These are phyloP conservation scores for Termitomyces sp. DNA, from an alignment of 768 basidiomycete species.

Conservation along the genomic window DNA sequence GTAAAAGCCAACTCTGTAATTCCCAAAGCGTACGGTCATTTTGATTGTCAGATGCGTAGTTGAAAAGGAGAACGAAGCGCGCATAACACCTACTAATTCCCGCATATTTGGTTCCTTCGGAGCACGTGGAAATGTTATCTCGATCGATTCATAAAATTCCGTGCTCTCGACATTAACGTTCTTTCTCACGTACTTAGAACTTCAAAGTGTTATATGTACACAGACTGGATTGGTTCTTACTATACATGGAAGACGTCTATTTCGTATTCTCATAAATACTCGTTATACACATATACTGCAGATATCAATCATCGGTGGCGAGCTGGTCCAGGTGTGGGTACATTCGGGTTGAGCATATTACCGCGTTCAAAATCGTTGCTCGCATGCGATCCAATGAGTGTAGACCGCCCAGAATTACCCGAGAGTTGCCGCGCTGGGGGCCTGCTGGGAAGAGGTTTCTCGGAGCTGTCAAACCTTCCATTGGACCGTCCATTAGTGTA, in stretches of 20 bases:
- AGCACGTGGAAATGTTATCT: conserved; percentile 1
- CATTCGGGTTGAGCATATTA: conserved; percentile 36
- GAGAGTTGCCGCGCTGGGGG: conserved; percentile 23
- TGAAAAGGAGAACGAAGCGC: neutral
- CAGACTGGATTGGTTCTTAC: neutral
- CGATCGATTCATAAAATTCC: neutral
- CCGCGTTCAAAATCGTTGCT: conserved; percentile 34
- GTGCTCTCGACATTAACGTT: too few species aligned
- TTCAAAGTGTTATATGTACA: neutral
- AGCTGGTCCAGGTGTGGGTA: conserved; percentile 13
- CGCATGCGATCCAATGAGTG: conserved; percentile 24
- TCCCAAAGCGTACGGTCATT: conserved; percentile 62
- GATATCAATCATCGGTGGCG: conserved; percentile 17
- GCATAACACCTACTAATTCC: neutral
- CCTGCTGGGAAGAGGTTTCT: conserved; percentile 20
- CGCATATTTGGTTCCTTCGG: neutral
- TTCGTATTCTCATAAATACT: neutral
- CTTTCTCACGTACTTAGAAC: neutral
- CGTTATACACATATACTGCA: neutral
- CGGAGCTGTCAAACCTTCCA: conserved; percentile 7
- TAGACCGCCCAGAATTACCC: conserved; percentile 25
- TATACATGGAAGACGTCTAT: conserved; percentile 1
- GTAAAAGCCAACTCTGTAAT: conserved; percentile 47
- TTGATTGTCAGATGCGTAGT: conserved; percentile 7
- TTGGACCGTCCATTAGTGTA: conserved; percentile 14